Evolutionary conservation across 306 rosid genomes (phyloP).

Genomic region (Luffa aegyptiaca): DNA sequence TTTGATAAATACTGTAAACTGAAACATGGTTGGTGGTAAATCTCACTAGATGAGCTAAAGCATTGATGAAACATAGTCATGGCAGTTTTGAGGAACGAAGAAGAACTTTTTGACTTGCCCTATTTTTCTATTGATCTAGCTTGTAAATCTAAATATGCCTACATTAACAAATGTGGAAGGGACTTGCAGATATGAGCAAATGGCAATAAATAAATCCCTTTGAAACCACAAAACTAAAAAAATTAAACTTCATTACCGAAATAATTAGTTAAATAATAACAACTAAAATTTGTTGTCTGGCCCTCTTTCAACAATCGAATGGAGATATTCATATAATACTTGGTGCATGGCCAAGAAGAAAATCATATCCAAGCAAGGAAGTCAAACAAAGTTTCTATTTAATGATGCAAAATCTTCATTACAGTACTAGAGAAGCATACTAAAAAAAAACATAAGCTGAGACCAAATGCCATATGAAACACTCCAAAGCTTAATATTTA

Average conservation of each 20-base stretch:
- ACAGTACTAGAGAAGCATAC: background rate
- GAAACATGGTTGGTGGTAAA: constrained; percentile 5
- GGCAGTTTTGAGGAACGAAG: too few relatives aligned
- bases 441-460: constrained; percentile 1
- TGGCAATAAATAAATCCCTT: background rate
- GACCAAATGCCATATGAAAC: constrained; percentile 49
- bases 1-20: background rate
- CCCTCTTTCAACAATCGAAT: background rate
- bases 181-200: too few relatives aligned
- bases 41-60: constrained; percentile 65
- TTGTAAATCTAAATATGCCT: too few relatives aligned
- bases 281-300: background rate
- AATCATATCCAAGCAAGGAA: background rate
- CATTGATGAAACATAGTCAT: constrained; percentile 20
- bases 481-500: constrained; percentile 15
- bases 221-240: background rate
- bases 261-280: background rate
- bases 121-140: too few relatives aligned
- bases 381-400: background rate
- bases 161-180: too few relatives aligned
- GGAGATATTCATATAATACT: background rate
- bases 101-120: too few relatives aligned
- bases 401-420: background rate
- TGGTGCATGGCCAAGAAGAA: background rate
- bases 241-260: background rate